A percentile compares a stretch with the other conserved stretches of the same genome.
phyloP scores from a whole-genome alignment of 495 filamentous ascomycete genomes.

The Filosporella fistucella region DNA sequence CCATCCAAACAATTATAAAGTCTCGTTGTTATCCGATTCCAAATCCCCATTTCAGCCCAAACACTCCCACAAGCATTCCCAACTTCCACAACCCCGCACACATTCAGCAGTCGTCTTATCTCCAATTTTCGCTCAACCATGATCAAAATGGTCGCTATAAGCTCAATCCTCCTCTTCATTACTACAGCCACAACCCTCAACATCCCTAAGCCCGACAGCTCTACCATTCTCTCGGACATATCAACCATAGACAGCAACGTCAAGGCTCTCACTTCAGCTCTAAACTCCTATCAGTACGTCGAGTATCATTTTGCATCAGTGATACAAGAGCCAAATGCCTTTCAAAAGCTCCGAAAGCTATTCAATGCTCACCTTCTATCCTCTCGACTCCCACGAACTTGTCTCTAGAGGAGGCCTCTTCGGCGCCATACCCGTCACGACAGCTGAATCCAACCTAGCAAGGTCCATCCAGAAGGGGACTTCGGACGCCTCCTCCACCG shows the following conservation, averaged over 20 bases:
- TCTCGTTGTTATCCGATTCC: no score
- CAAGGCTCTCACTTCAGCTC: constrained; percentile 3
- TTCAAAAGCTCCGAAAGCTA: no score
- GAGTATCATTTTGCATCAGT: no score
- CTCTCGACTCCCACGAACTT: no score
- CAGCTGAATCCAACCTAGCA: background rate
- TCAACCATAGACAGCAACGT: constrained; percentile 6
- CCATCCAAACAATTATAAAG: no score
- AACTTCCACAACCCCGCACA: background rate
- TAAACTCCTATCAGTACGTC: background rate
- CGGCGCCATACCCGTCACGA: constrained; percentile 4
- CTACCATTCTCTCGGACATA: constrained; percentile 6
- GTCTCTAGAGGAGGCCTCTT: no score
- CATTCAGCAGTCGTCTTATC: no score
- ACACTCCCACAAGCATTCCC: no score
- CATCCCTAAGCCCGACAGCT: constrained; percentile 2
- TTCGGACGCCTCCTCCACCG: constrained; percentile 1
- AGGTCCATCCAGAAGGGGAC: constrained; percentile 3
- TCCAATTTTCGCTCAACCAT: background rate
- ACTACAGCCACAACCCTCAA: constrained; percentile 2
- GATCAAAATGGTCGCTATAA: constrained; percentile 8
- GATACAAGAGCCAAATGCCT: no score
- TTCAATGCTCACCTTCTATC: no score
- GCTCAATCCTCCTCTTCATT: constrained; percentile 4
- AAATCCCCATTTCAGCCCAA: no score